These are phyloP conservation scores for Colletotrichum theobromicola DNA, from an alignment of 2,329 filamentous ascomycete genomes.

Conservation along the genomic window DNA sequence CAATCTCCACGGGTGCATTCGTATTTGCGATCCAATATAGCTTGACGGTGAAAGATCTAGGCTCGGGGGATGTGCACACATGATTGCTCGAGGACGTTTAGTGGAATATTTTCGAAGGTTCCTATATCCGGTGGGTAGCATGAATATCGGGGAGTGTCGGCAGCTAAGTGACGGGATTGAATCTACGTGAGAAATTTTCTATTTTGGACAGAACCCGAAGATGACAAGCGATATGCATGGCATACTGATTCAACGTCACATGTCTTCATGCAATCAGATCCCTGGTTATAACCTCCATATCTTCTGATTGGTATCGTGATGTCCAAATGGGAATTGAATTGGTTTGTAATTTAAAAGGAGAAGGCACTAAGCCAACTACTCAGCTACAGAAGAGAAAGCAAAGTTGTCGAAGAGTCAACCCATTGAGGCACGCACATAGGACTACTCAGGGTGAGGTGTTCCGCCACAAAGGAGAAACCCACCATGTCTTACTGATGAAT, in stretches of 20 bases:
- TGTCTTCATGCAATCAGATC: not conserved
- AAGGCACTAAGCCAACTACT: accelerated
- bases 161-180: accelerated
- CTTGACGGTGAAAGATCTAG: accelerated
- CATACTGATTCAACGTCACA: not conserved
- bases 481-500: not conserved
- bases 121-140: not conserved
- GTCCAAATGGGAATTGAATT: not conserved
- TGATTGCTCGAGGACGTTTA: not conserved
- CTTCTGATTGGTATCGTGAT: not conserved
- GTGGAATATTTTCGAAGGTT: not conserved
- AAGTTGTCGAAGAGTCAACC: accelerated
- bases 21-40: not conserved
- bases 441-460: not conserved
- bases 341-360: accelerated
- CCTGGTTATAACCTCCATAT: accelerated
- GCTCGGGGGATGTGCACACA: not conserved
- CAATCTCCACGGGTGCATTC: not conserved
- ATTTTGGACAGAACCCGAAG: not conserved
- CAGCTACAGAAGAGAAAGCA: not conserved
- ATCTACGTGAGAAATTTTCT: not conserved
- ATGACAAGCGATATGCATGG: accelerated
- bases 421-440: accelerated
- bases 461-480: not conserved
- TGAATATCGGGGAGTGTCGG: not conserved